Evolutionary conservation across 192 early-diverging fungal species (phyloP).

Genomic region (Linnemannia exigua): DNA sequence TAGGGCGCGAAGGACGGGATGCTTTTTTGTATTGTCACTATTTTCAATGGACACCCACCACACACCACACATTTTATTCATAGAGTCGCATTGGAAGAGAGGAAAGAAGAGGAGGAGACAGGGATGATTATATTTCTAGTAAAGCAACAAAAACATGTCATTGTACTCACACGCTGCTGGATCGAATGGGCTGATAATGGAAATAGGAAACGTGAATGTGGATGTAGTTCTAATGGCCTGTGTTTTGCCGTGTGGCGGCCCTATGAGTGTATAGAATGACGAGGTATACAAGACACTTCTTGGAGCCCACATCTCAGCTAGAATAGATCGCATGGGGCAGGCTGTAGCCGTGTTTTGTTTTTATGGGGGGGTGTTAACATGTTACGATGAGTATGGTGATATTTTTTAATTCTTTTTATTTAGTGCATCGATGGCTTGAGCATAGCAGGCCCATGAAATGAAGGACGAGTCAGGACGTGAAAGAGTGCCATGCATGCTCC

Average conservation of each 20-base stretch:
- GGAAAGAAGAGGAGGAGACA: too few relatives aligned
- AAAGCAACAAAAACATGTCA: background rate
- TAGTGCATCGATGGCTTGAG: background rate
- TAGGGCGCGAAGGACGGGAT: too few relatives aligned
- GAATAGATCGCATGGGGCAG: slow-evolving; percentile 1
- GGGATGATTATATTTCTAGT: background rate
- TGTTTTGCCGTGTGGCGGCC: background rate
- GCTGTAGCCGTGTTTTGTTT: background rate
- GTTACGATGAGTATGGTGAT: background rate
- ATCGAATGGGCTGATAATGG: background rate
- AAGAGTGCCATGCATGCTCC: too few relatives aligned
- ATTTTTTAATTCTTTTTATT: too few relatives aligned
- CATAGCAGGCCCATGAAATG: background rate
- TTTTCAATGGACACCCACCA: background rate
- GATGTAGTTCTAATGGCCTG: background rate
- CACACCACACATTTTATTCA: background rate
- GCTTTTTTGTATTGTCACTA: background rate
- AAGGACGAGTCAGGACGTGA: background rate
- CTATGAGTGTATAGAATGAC: background rate
- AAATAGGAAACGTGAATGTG: background rate
- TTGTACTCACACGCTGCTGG: background rate
- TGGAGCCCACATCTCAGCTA: background rate
- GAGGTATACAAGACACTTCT: background rate
- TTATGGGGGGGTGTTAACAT: background rate
- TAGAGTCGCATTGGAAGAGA: background rate